Conservation (phyloP, 2,329 filamentous ascomycete genomes). For the Claviceps sorghi region DNA sequence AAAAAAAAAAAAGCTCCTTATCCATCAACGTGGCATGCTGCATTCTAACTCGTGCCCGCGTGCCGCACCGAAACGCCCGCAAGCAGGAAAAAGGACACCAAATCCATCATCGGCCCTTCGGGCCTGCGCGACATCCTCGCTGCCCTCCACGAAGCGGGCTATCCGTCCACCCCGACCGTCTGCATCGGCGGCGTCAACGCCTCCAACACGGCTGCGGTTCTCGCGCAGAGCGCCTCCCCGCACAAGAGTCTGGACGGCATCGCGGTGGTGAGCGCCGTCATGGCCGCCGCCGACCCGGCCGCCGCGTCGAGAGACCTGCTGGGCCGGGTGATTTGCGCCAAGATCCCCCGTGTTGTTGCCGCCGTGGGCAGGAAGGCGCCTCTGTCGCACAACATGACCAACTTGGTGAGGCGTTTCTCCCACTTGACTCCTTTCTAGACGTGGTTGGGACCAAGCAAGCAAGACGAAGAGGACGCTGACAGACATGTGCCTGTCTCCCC, state of each 20-base stretch:
- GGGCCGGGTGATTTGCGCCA: constrained; percentile 32
- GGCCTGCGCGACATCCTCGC: constrained; percentile 40
- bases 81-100: constrained; percentile 71
- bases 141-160: constrained; percentile 35
- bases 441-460: no score
- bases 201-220: constrained; percentile 57
- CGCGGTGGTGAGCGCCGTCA: constrained; percentile 79
- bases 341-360: constrained; percentile 35
- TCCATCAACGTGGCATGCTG: not conserved
- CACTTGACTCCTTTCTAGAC: not conserved
- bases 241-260: constrained; percentile 59
- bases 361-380: constrained; percentile 50
- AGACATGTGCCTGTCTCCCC: not conserved
- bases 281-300: constrained; percentile 55
- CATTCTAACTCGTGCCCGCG: not conserved
- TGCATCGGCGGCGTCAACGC: constrained; percentile 82
- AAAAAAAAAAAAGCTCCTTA: not conserved
- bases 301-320: constrained; percentile 45
- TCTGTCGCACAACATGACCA: constrained; percentile 93
- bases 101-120: constrained; percentile 42
- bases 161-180: constrained; percentile 45
- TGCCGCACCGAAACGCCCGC: not conserved
- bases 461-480: not conserved
- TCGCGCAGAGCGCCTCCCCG: constrained; percentile 46
- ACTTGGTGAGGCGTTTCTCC: constrained; percentile 38